Evolutionary conservation across 1,284 basidiomycete species (phyloP).

Genomic region (Jaminaea rosea): DNA sequence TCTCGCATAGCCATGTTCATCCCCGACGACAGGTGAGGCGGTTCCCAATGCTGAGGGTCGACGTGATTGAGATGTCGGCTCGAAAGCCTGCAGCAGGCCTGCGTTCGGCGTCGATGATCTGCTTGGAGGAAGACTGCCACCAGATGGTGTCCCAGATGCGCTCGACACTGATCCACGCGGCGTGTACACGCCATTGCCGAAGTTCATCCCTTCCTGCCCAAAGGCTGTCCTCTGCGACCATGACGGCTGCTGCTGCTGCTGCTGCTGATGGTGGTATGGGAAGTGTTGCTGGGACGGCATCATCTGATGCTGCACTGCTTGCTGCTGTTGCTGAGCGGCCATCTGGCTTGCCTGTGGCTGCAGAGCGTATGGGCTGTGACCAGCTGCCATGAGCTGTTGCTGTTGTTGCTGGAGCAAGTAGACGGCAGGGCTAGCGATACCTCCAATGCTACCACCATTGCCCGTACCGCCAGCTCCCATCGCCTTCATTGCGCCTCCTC

Average conservation of each 20-base stretch:
- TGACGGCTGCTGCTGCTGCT: conserved; percentile 10
- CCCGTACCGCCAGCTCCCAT: not conserved
- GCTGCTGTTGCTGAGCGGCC: conserved; percentile 9
- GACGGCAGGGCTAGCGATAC: no score
- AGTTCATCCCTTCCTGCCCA: not conserved
- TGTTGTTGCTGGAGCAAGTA: conserved; percentile 1
- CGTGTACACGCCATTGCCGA: not conserved
- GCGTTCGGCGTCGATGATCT: no score
- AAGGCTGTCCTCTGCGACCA: conserved; percentile 13
- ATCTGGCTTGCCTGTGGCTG: no score
- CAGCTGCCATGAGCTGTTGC: no score
- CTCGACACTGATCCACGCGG: not conserved
- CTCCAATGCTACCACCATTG: no score
- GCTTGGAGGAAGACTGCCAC: not conserved
- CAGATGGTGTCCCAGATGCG: not conserved
- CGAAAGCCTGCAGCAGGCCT: no score
- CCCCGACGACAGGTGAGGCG: not conserved
- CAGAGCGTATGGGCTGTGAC: no score
- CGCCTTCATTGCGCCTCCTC: not conserved
- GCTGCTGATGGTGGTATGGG: no score
- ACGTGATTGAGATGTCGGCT: not conserved
- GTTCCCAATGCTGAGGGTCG: not conserved
- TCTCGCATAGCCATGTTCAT: not conserved
- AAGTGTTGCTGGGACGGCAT: no score
- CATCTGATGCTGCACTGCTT: no score